Evolutionary conservation across 2,329 filamentous ascomycete species (phyloP).

Genomic region (Huntiella moniliformis): DNA sequence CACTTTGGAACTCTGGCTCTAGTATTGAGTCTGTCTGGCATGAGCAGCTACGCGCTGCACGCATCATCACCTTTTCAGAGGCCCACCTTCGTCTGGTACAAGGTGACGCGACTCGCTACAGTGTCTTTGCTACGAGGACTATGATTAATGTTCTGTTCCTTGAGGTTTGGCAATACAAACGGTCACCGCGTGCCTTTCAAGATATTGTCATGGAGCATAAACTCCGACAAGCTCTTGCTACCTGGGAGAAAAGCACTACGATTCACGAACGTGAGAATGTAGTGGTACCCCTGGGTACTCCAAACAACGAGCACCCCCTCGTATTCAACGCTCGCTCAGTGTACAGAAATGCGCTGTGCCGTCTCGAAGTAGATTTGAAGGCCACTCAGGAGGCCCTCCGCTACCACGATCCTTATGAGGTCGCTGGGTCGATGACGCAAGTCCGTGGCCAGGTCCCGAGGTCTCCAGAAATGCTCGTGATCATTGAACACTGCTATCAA

Average conservation of each 20-base stretch:
- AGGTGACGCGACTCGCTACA: conserved; percentile 77
- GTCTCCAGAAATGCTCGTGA: conserved; percentile 93
- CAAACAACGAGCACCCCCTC: conserved; percentile 71
- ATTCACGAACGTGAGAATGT: conserved; percentile 83
- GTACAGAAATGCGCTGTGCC: conserved; percentile 81
- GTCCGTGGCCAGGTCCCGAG: conserved; percentile 88
- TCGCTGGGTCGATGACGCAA: conserved; percentile 88
- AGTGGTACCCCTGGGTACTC: conserved; percentile 74
- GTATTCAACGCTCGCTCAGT: conserved; percentile 98
- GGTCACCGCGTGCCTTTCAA: conserved; percentile 89
- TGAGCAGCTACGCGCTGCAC: conserved; percentile 47
- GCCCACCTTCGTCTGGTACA: conserved; percentile 93
- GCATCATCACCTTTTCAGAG: conserved; percentile 72
- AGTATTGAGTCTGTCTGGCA: conserved; percentile 68
- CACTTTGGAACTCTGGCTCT: conserved; percentile 74
- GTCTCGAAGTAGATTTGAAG: conserved; percentile 89
- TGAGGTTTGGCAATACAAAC: conserved; percentile 98
- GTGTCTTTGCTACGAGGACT: conserved; percentile 87
- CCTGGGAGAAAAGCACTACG: conserved; percentile 95
- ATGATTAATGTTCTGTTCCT: conserved; percentile 98
- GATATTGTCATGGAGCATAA: conserved; percentile 98
- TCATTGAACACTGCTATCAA: conserved; percentile 93
- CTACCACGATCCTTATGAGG: conserved; percentile 93
- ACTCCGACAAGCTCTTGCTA: conserved; percentile 82
- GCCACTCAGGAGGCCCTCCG: conserved; percentile 87